Percentiles rank a stretch among this genome's conserved stretches.
These are phyloP conservation scores for Fusarium torreyae DNA, from an alignment of 2,329 filamentous ascomycete genomes.

Conservation along the genomic window DNA sequence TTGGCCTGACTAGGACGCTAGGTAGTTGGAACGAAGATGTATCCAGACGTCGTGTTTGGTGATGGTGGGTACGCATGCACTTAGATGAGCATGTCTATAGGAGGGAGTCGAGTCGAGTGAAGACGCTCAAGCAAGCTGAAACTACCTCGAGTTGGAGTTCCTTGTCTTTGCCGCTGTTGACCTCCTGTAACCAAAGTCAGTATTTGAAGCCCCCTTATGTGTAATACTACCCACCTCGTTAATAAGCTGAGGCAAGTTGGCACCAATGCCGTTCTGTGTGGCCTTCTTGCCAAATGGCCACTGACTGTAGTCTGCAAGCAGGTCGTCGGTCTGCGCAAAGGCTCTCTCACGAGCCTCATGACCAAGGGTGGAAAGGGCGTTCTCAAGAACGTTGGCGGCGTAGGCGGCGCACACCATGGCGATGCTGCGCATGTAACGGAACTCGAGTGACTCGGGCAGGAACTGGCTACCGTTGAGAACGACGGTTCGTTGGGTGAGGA, in stretches of 20 bases:
- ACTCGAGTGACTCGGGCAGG: constrained; percentile 94
- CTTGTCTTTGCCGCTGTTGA: constrained; percentile 89
- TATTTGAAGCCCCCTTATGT: not conserved
- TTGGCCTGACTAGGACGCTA: constrained; percentile 39
- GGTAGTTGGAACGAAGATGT: constrained; percentile 37
- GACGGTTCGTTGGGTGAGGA: constrained; percentile 94
- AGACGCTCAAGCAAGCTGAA: constrained; percentile 95
- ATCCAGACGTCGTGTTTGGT: constrained; percentile 29
- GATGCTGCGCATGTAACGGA: constrained; percentile 91
- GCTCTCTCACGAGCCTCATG: constrained; percentile 95
- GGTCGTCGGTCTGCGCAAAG: constrained; percentile 96
- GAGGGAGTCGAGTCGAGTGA: constrained; percentile 95
- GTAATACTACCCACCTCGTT: constrained; percentile 71
- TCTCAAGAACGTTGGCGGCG: constrained; percentile 97
- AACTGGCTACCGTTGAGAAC: constrained; percentile 90
- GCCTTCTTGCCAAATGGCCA: constrained; percentile 95
- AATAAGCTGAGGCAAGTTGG: constrained; percentile 91
- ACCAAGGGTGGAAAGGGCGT: constrained; percentile 92
- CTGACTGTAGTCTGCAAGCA: constrained; percentile 96
- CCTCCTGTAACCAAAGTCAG: constrained; percentile 68
- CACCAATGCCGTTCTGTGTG: constrained; percentile 84
- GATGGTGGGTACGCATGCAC: constrained; percentile 24
- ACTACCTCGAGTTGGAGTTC: constrained; percentile 98
- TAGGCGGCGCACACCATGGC: constrained; percentile 98
- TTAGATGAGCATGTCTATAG: constrained; percentile 69